phyloP scores from a whole-genome alignment of 2,329 filamentous ascomycete species.

The Xylariomycetidae sp. region DNA sequence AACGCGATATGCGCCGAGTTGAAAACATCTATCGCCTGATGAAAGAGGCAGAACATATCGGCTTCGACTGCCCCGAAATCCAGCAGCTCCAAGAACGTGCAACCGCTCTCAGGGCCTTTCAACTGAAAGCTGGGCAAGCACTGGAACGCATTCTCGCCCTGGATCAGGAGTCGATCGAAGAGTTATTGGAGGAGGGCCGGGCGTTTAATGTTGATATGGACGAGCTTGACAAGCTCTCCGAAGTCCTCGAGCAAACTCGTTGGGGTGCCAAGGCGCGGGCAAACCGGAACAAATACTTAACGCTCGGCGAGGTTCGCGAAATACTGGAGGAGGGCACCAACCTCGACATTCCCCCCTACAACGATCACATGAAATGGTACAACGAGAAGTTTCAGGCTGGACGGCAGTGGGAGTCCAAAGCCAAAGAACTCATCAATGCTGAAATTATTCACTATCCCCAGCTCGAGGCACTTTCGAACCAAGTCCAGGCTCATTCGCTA shows the following conservation, averaged over 20 bases:
- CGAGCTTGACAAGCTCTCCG: constrained; percentile 77
- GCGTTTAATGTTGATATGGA: constrained; percentile 87
- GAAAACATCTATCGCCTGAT: constrained; percentile 84
- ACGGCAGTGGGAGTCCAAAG: constrained; percentile 86
- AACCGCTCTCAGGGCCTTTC: constrained; percentile 78
- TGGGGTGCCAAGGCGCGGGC: constrained; percentile 77
- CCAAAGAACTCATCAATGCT: constrained; percentile 84
- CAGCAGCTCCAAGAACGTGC: constrained; percentile 77
- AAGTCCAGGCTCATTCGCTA: constrained; percentile 63
- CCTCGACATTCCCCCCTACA: constrained; percentile 71
- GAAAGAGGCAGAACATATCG: constrained; percentile 74
- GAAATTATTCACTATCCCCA: constrained; percentile 92
- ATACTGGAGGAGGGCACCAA: constrained; percentile 73
- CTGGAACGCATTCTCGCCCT: constrained; percentile 60
- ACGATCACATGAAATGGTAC: constrained; percentile 72
- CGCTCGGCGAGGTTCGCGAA: constrained; percentile 70
- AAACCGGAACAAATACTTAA: constrained; percentile 59
- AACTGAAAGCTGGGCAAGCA: constrained; percentile 64
- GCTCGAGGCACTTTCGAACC: constrained; percentile 81
- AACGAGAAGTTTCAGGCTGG: constrained; percentile 71
- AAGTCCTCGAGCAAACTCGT: constrained; percentile 74
- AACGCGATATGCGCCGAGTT: constrained; percentile 81
- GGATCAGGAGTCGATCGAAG: constrained; percentile 72
- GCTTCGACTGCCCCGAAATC: constrained; percentile 92
- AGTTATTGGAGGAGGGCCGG: constrained; percentile 83